phyloP scores from a whole-genome alignment of 805 yeast genomes.

The Candida nemodendra region DNA sequence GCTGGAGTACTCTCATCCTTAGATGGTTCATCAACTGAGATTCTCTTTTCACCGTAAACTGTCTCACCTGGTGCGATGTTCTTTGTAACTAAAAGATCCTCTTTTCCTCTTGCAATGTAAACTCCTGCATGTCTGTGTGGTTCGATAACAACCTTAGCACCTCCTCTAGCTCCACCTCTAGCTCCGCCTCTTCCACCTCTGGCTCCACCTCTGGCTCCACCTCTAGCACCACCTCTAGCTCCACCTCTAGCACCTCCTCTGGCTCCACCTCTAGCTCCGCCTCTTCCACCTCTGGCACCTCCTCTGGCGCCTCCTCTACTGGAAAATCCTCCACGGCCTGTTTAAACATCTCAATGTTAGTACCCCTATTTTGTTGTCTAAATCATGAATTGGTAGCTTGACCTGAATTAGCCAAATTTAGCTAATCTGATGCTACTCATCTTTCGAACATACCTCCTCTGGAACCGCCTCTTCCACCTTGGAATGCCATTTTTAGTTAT shows the following conservation, averaged over 20 bases:
- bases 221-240: slow-evolving; percentile 46
- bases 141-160: slow-evolving; percentile 95
- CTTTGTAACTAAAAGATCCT: slow-evolving; percentile 95
- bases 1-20: slow-evolving; percentile 84
- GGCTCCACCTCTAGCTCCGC: slow-evolving; percentile 56
- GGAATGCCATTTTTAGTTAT: slow-evolving; percentile 75
- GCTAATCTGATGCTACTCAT: too few relatives aligned
- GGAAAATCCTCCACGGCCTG: slow-evolving; percentile 36
- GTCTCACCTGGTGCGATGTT: slow-evolving; percentile 98
- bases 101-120: slow-evolving; percentile 99
- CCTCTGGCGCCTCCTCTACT: slow-evolving; percentile 44
- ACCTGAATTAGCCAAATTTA: too few relatives aligned
- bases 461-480: slow-evolving; percentile 52
- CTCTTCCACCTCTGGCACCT: slow-evolving; percentile 52
- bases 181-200: slow-evolving; percentile 66
- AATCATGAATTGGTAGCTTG: too few relatives aligned
- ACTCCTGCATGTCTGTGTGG: slow-evolving; percentile 99
- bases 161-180: slow-evolving; percentile 81
- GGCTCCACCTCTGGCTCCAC: slow-evolving; percentile 58
- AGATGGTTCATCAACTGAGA: slow-evolving; percentile 89
- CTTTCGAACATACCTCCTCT: slow-evolving; percentile 37
- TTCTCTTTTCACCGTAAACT: slow-evolving; percentile 97
- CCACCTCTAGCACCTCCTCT: slow-evolving; percentile 53
- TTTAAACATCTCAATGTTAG: background rate
- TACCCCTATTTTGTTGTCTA: background rate